phyloP scores from a whole-genome alignment of 257 asterid genomes.

The Eustoma russellianum region DNA sequence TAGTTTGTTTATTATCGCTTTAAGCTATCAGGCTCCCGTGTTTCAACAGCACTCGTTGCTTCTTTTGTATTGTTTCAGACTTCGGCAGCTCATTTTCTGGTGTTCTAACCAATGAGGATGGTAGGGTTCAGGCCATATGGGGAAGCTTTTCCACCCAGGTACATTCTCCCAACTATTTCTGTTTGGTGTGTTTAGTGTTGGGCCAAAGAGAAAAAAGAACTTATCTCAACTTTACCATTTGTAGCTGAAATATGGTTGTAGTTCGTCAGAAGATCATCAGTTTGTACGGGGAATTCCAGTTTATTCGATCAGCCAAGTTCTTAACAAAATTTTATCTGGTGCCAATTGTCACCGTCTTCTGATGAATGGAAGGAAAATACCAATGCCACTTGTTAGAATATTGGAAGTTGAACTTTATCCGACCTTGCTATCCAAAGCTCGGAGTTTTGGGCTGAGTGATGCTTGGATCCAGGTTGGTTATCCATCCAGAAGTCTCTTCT shows the following conservation, averaged over 20 bases:
- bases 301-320: conserved; percentile 61
- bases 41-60: no score
- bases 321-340: conserved; percentile 54
- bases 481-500: conserved; percentile 8
- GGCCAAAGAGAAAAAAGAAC: conserved; percentile 10
- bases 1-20: background rate
- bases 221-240: conserved; percentile 20
- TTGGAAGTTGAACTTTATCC: conserved; percentile 96
- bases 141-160: conserved; percentile 99
- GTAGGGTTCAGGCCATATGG: conserved; percentile 95
- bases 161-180: conserved; percentile 11
- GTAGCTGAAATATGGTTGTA: conserved; percentile 79
- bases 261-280: conserved; percentile 89
- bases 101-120: conserved; percentile 86
- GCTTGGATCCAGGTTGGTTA: conserved; percentile 78
- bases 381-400: conserved; percentile 83
- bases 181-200: conserved; percentile 4
- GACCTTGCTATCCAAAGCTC: conserved; percentile 96
- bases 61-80: conserved; percentile 45
- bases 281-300: conserved; percentile 92
- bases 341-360: conserved; percentile 57
- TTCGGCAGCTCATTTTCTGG: conserved; percentile 97
- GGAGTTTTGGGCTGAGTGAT: conserved; percentile 94
- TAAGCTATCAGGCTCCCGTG: no score
- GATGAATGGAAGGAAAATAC: conserved; percentile 71